Percentiles rank a stretch among this genome's conserved stretches.
phyloP scores from a whole-genome alignment of 345 rosid genomes.

The Balakata baccata region DNA sequence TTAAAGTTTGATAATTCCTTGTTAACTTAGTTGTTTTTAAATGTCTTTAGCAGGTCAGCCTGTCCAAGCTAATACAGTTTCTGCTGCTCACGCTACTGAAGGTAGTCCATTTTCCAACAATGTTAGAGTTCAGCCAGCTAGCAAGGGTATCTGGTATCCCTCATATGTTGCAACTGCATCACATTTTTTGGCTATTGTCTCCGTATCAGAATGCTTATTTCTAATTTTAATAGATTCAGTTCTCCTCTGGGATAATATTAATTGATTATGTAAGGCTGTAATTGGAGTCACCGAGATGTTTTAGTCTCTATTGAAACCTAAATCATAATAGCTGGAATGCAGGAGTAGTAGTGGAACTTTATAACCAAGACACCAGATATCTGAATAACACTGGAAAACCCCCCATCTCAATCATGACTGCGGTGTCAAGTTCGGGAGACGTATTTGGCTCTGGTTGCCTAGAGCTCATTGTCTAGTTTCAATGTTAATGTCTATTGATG shows the following conservation, averaged over 20 bases:
- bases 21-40: background rate
- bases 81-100: conserved; percentile 9
- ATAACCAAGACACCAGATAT: background rate
- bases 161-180: background rate
- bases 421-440: background rate
- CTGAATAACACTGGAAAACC: background rate
- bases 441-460: too few species aligned
- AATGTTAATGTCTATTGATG: background rate
- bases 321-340: background rate
- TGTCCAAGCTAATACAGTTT: background rate
- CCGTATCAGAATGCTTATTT: background rate
- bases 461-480: background rate
- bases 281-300: background rate
- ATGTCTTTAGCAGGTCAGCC: conserved; percentile 16
- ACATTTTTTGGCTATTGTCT: background rate
- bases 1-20: background rate
- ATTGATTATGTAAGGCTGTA: background rate
- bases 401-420: background rate
- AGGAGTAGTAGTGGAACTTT: background rate
- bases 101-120: conserved; percentile 4
- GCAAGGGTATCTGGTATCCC: background rate
- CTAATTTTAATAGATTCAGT: background rate
- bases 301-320: background rate
- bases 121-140: conserved; percentile 1
- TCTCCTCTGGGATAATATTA: background rate